phyloP scores from a whole-genome alignment of 2,329 filamentous ascomycete genomes.

The Diaporthe ampelina region DNA sequence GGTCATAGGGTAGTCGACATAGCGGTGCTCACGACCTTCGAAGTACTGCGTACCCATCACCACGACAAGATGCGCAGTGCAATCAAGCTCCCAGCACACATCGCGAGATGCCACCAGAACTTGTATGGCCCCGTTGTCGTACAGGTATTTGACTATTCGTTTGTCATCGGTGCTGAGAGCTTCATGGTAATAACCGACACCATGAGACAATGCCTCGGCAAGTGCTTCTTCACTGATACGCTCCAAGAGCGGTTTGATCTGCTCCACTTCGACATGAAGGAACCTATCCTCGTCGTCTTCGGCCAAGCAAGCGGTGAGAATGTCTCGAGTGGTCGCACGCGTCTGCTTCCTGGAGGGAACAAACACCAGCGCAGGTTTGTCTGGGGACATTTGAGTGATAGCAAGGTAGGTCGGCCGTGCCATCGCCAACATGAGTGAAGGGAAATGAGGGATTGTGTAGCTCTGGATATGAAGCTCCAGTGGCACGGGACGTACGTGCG shows the following conservation, averaged over 20 bases:
- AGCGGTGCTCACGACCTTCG: slow-evolving; percentile 95
- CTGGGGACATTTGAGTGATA: slow-evolving; percentile 87
- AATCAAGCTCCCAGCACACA: slow-evolving; percentile 95
- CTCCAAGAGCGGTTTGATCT: slow-evolving; percentile 85
- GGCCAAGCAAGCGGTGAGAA: slow-evolving; percentile 87
- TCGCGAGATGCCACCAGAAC: slow-evolving; percentile 84
- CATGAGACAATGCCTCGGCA: slow-evolving; percentile 90
- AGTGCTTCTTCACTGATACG: slow-evolving; percentile 89
- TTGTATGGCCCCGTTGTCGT: slow-evolving; percentile 89
- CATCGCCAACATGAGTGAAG: slow-evolving; percentile 98
- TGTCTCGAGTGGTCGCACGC: slow-evolving; percentile 85
- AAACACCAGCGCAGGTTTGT: slow-evolving; percentile 92
- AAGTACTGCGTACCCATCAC: slow-evolving; percentile 99
- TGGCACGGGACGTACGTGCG: slow-evolving; percentile 88
- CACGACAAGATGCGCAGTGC: slow-evolving; percentile 89
- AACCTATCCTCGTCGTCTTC: slow-evolving; percentile 96
- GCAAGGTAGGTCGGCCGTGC: slow-evolving; percentile 93
- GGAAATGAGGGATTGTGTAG: slow-evolving; percentile 96
- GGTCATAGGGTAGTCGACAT: slow-evolving; percentile 94
- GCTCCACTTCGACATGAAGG: slow-evolving; percentile 84
- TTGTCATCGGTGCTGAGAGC: slow-evolving; percentile 90
- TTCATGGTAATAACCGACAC: slow-evolving; percentile 97
- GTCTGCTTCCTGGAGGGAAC: slow-evolving; percentile 95
- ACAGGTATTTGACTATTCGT: slow-evolving; percentile 93
- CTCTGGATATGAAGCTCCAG: slow-evolving; percentile 96